Conservation (phyloP, 1,284 basidiomycete species). For the Abortiporus biennis region DNA sequence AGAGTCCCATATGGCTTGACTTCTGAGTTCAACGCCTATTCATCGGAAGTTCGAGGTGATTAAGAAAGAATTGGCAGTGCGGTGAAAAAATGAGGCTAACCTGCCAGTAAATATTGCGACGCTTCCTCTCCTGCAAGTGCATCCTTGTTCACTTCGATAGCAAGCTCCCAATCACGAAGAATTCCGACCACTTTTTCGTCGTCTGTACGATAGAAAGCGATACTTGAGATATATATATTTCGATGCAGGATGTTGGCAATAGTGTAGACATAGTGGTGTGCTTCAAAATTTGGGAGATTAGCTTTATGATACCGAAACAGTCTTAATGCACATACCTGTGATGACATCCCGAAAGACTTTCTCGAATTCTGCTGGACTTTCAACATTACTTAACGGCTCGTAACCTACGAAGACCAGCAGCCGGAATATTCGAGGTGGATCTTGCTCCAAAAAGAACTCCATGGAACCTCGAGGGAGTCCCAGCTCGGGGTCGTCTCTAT, state of each 20-base stretch:
- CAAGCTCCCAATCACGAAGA: conserved; percentile 23
- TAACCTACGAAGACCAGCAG: conserved; percentile 1
- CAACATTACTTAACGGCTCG: neutral
- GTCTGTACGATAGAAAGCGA: conserved; percentile 18
- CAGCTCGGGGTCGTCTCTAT: too few relatives aligned
- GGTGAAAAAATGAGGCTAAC: neutral
- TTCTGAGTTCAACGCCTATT: neutral
- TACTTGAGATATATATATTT: conserved; percentile 22
- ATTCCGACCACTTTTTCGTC: conserved; percentile 15
- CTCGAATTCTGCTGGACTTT: neutral
- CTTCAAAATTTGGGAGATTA: neutral
- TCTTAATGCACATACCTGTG: neutral
- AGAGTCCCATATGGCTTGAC: neutral
- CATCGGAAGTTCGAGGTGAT: neutral
- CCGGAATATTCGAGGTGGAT: too few relatives aligned
- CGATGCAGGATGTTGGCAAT: conserved; percentile 14
- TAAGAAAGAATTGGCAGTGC: neutral
- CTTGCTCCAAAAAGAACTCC: too few relatives aligned
- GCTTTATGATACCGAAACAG: neutral
- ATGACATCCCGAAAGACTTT: neutral
- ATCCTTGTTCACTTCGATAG: neutral
- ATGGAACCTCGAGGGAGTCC: too few relatives aligned
- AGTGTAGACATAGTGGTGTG: conserved; percentile 8
- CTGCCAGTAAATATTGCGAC: neutral
- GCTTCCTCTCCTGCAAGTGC: neutral